Conservation (phyloP, 441 rosid genomes). For the Geranium incanum region DNA sequence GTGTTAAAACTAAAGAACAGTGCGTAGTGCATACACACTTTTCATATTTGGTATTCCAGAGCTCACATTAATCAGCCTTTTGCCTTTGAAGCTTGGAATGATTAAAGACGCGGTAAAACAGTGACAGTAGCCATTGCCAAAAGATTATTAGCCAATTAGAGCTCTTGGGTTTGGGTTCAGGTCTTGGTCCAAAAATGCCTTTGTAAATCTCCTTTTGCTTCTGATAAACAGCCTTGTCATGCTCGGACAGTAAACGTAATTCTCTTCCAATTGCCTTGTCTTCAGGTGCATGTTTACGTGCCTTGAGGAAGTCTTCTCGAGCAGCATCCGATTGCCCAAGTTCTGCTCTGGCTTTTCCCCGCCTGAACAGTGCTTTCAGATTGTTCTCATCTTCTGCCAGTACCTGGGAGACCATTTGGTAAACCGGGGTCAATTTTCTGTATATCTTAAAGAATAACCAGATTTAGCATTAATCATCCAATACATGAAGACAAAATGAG, state of each 20-base stretch:
- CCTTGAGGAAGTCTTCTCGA: constrained; percentile 74
- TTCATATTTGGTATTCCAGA: not conserved
- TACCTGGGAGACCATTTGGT: constrained; percentile 39
- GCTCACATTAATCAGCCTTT: constrained; percentile 35
- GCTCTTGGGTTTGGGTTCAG: constrained; percentile 36
- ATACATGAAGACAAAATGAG: not conserved
- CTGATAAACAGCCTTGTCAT: constrained; percentile 69
- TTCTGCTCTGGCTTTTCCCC: constrained; percentile 85
- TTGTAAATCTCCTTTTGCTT: constrained; percentile 81
- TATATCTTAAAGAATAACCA: not conserved
- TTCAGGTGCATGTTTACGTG: constrained; percentile 68
- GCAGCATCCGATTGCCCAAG: constrained; percentile 90
- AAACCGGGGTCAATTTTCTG: not conserved
- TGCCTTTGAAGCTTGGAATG: constrained; percentile 31
- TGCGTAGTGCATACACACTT: not conserved
- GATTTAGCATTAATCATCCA: not conserved
- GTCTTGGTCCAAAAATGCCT: constrained; percentile 71
- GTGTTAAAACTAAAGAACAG: not conserved
- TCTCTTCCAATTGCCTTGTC: constrained; percentile 74
- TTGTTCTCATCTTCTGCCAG: constrained; percentile 83
- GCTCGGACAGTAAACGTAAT: constrained; percentile 62
- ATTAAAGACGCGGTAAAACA: constrained; percentile 27
- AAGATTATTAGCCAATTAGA: constrained; percentile 39
- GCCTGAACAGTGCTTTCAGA: constrained; percentile 74
- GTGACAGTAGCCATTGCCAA: constrained; percentile 63